Evolutionary conservation across 768 basidiomycete species (phyloP).

Genomic region (Pisolithus tinctorius): DNA sequence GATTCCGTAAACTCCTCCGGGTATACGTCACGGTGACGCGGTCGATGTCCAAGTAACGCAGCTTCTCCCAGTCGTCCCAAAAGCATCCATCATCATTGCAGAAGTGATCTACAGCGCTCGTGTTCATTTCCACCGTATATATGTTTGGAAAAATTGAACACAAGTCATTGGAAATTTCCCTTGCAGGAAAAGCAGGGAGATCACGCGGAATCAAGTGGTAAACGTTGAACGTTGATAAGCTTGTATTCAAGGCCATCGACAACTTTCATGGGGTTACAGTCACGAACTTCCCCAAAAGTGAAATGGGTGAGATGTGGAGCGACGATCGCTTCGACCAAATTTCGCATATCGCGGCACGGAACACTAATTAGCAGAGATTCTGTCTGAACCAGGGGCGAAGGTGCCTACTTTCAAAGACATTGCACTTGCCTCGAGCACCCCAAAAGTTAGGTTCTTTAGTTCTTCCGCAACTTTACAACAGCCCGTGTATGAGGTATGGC

Average conservation of each 20-base stretch:
- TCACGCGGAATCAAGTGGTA: background rate
- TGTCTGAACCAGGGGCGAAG: no score
- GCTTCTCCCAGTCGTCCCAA: background rate
- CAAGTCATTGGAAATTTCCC: background rate
- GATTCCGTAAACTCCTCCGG: background rate
- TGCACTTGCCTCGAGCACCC: no score
- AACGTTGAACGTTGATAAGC: background rate
- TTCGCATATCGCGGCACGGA: no score
- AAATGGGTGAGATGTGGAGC: background rate
- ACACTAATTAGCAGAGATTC: background rate
- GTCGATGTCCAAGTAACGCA: background rate
- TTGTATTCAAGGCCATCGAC: background rate
- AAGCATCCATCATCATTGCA: background rate
- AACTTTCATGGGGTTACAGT: background rate
- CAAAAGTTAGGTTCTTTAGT: no score
- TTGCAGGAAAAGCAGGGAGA: no score
- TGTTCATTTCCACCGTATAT: background rate
- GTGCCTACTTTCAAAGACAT: no score
- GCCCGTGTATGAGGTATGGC: no score
- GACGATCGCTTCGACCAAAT: background rate
- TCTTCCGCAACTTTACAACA: no score
- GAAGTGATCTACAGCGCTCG: background rate
- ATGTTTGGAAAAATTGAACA: background rate
- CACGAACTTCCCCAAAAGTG: background rate
- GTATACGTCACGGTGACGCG: background rate